Conservation (phyloP, 2,329 filamentous ascomycete species). For the Furcasterigmium furcatum region DNA sequence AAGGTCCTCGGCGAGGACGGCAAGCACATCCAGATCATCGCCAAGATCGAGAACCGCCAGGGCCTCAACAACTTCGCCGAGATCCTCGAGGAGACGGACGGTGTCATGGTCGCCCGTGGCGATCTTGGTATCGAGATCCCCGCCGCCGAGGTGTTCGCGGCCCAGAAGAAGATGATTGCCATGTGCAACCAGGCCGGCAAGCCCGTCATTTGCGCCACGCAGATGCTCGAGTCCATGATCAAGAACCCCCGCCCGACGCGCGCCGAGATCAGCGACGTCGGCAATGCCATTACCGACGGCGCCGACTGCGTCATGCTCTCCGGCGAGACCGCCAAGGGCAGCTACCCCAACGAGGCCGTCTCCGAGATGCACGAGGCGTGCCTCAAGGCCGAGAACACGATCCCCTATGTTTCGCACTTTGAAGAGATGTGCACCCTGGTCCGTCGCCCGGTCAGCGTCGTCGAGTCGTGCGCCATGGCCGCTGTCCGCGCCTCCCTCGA, state of each 20-base stretch:
- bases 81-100: constrained; percentile 93
- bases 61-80: constrained; percentile 99
- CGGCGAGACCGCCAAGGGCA: constrained; percentile 97
- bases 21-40: constrained; percentile 97
- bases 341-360: constrained; percentile 88
- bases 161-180: constrained; percentile 99
- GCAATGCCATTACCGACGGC: constrained; percentile 95
- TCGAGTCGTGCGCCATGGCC: constrained; percentile 95
- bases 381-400: constrained; percentile 93
- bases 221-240: constrained; percentile 99
- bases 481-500: constrained; percentile 94
- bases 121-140: constrained; percentile 98
- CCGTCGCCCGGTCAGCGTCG: constrained; percentile 78
- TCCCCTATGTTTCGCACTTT: constrained; percentile 94
- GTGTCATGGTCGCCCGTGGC: constrained; percentile 99
- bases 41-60: constrained; percentile 99
- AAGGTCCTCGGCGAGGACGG: constrained; percentile 86
- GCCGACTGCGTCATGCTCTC: constrained; percentile 99
- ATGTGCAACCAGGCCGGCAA: constrained; percentile 99
- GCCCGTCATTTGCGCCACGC: constrained; percentile 96
- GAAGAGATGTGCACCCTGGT: constrained; percentile 88
- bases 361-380: constrained; percentile 98
- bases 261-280: constrained; percentile 97
- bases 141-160: constrained; percentile 96
- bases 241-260: constrained; percentile 98